Evolutionary conservation across 805 yeast species (phyloP), one percentile per base, ranked within the genome.

Genomic region (Candida insectalens): DNA sequence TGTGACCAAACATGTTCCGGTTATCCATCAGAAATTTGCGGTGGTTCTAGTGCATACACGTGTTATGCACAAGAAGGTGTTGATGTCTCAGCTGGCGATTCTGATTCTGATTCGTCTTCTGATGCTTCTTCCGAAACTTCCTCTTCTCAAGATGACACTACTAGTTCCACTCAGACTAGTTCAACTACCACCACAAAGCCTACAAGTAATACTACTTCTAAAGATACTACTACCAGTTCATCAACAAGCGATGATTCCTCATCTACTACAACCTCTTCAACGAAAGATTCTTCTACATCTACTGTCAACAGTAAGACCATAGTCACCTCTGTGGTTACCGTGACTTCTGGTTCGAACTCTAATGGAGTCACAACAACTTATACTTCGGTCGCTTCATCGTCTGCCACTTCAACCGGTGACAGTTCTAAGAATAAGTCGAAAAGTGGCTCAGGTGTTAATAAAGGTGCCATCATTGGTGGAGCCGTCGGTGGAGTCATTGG

Each of bases 11-110:
- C 45, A 4, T 84, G 95, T 55, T 52, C 49, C 15, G 94, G 85
- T n/a, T 84, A 67, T 55, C 69, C 73, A 7, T 29, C 43, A 3
- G 80, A 78, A 35, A 58, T 40, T 7, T 83, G 95, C 55, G 87
- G 87, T 43, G 59, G 67, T 16, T 45, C 51, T 19, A 62, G 57
- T 39, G 67, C 65, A 35, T 66, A 67, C 43, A 53, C 62, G 23
- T 69, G 75, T 13, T 73, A 60, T 40, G 55, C 65, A 6, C 56
- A 60, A 33, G 57, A 40, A 16, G 62, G 50, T 26, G 49, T 36
- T 22, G 39, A 35, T 19, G 40, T 31, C 5, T 4, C 13, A 41
- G 25, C 4, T 12, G 12, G 10, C 12, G 23, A 21, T 12, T 8
- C 10, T 12, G 23, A 21, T 39, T 10, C 19, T 39, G 18, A 12